Percentiles rank a stretch among this genome's conserved stretches.
These are phyloP conservation scores for Penicillium maclennaniae DNA, from an alignment of 495 filamentous ascomycete genomes.

Conservation along the genomic window DNA sequence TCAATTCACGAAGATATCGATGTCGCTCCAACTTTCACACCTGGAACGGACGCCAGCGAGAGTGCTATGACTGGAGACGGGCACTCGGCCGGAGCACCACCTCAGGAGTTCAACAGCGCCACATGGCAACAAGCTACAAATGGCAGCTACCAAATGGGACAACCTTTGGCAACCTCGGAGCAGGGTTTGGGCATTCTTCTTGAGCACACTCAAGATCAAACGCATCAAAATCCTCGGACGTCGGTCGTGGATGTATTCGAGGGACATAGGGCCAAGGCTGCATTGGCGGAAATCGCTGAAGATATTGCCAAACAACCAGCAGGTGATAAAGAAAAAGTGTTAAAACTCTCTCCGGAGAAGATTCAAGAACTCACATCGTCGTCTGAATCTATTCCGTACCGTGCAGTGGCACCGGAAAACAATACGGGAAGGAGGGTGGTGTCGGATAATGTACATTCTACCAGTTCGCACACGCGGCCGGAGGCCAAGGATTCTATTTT, in stretches of 20 bases:
- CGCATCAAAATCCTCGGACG: slow-evolving; percentile 1
- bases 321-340: slow-evolving; percentile 39
- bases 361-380: slow-evolving; percentile 55
- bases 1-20: not conserved
- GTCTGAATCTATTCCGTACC: slow-evolving; percentile 49
- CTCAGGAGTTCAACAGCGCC: not conserved
- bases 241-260: slow-evolving; percentile 21
- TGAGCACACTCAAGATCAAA: slow-evolving; percentile 8
- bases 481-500: slow-evolving; percentile 14
- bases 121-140: not conserved
- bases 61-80: not conserved
- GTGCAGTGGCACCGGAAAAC: slow-evolving; percentile 22
- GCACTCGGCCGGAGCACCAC: not conserved
- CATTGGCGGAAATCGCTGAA: slow-evolving; percentile 17
- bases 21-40: not conserved
- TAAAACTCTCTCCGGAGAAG: slow-evolving; percentile 50
- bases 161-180: slow-evolving; percentile 2
- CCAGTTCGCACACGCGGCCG: slow-evolving; percentile 2
- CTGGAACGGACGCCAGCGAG: slow-evolving; percentile 4
- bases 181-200: slow-evolving; percentile 26
- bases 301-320: slow-evolving; percentile 9
- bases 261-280: slow-evolving; percentile 17
- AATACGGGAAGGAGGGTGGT: slow-evolving; percentile 23
- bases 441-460: slow-evolving; percentile 19
- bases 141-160: not conserved